Evolutionary conservation across 495 filamentous ascomycete species (phyloP).

Genomic region (Penicillium simplicissimum): DNA sequence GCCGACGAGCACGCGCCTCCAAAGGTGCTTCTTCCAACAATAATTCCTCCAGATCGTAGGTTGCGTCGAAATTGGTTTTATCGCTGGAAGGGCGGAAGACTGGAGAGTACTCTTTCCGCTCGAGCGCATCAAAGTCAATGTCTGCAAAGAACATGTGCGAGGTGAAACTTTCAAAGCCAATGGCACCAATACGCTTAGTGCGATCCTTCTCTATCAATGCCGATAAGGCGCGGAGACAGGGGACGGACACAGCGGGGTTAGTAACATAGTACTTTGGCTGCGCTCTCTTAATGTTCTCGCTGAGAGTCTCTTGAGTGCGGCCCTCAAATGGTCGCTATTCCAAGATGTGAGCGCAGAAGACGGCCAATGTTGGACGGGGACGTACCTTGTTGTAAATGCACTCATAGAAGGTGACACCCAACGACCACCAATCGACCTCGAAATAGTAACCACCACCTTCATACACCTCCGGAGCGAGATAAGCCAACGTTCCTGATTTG

Average conservation of each 20-base stretch:
- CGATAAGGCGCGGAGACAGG: conserved; percentile 82
- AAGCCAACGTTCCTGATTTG: conserved; percentile 95
- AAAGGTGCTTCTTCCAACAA: conserved; percentile 93
- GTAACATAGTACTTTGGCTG: conserved; percentile 87
- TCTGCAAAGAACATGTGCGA: conserved; percentile 84
- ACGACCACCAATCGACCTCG: conserved; percentile 97
- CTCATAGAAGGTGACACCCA: conserved; percentile 96
- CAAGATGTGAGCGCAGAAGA: conserved; percentile 29
- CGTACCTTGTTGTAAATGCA: conserved; percentile 98
- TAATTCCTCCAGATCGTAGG: conserved; percentile 94
- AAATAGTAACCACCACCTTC: conserved; percentile 79
- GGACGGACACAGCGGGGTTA: conserved; percentile 79
- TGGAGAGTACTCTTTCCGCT: conserved; percentile 86
- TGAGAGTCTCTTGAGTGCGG: conserved; percentile 76
- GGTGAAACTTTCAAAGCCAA: conserved; percentile 76
- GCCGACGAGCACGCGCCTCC: conserved; percentile 86
- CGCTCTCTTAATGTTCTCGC: conserved; percentile 78
- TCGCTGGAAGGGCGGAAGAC: conserved; percentile 91
- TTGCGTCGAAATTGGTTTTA: conserved; percentile 99
- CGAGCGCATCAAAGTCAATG: conserved; percentile 83
- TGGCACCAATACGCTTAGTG: conserved; percentile 75
- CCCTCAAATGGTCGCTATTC: conserved; percentile 84
- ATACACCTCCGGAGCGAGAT: conserved; percentile 95
- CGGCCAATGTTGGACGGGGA: neutral
- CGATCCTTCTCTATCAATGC: conserved; percentile 80